Evolutionary conservation across 2,329 filamentous ascomycete species (phyloP), one percentile per base, ranked within the genome.

Genomic region (Fusarium torulosum): DNA sequence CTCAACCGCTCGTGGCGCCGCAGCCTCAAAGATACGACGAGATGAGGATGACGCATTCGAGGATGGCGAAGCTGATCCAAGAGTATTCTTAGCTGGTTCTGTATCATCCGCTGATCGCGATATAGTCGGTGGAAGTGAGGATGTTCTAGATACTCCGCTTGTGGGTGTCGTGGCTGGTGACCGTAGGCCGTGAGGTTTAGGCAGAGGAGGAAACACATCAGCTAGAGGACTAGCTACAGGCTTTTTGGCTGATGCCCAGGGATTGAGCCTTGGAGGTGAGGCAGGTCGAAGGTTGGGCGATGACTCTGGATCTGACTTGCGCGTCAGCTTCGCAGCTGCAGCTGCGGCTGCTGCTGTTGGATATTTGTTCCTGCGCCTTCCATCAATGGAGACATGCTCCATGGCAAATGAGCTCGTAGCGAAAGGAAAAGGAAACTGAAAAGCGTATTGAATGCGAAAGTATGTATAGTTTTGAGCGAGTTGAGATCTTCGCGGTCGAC

Each of bases 211-310:
- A 14, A 73, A 75, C 41, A 58, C 63, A 13, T 59, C 53, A 14
- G 49, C 35, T 19, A 40, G 40, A 13, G 67, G 25, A 31, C 49
- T 55, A 9, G 46, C 21, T 37, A 47, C 20, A 17, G 19, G 9
- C 42, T 46, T 64, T 31, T 20, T 53, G 23, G 50, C n/a, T 33
- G 57, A 54, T 33, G 56, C 51, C 77, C 77, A 79, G 27, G 77
- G 77, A 55, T 77, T 79, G 7, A 63, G 64, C 44, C 72, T 76
- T 7, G 77, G 77, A 8, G 76, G 76, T 5, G 76, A 78, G 6
- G 77, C 76, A 33, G 76, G 77, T 25, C 69, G 73, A 17, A 78
- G 62, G 14, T 60, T 66, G 33, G 67, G 37, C 19, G 38, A 43
- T 19, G 43, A 37, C 54, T 66, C 56, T 37, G 44, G 43, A 11